phyloP scores from a whole-genome alignment of 768 basidiomycete genomes.

The Paxillus involutus region DNA sequence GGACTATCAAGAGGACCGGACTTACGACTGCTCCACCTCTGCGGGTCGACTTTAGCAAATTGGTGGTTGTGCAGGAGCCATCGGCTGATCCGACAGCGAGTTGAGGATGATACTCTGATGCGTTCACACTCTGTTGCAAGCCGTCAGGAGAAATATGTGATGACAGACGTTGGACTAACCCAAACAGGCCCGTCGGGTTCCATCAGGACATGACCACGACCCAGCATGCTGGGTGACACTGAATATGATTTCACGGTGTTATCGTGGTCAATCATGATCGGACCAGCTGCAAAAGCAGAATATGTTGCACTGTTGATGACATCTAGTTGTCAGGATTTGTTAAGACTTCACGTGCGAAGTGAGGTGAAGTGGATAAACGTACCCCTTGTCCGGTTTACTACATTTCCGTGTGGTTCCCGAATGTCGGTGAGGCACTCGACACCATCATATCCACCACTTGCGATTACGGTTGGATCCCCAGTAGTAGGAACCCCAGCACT shows the following conservation, averaged over 20 bases:
- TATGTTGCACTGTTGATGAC: slow-evolving; percentile 69
- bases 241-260: slow-evolving; percentile 77
- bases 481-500: slow-evolving; percentile 45
- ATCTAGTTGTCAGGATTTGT: slow-evolving; percentile 41
- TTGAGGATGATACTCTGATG: slow-evolving; percentile 88
- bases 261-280: slow-evolving; percentile 81
- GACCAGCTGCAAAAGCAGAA: slow-evolving; percentile 66
- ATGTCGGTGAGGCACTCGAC: slow-evolving; percentile 75
- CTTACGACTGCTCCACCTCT: slow-evolving; percentile 73
- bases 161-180: slow-evolving; percentile 48
- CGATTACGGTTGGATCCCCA: slow-evolving; percentile 69
- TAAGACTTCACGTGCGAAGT: background rate
- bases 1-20: background rate
- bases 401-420: slow-evolving; percentile 62
- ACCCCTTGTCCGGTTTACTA: slow-evolving; percentile 82
- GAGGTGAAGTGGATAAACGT: slow-evolving; percentile 1
- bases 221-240: slow-evolving; percentile 69
- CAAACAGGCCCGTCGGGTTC: slow-evolving; percentile 81
- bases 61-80: slow-evolving; percentile 76
- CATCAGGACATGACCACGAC: slow-evolving; percentile 67
- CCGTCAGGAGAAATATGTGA: background rate
- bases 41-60: slow-evolving; percentile 63
- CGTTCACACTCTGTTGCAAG: slow-evolving; percentile 54
- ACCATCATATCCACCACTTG: slow-evolving; percentile 82
- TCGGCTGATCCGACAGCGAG: slow-evolving; percentile 82